Conservation (phyloP, 805 yeast species). For the Ogataea methylovora region DNA sequence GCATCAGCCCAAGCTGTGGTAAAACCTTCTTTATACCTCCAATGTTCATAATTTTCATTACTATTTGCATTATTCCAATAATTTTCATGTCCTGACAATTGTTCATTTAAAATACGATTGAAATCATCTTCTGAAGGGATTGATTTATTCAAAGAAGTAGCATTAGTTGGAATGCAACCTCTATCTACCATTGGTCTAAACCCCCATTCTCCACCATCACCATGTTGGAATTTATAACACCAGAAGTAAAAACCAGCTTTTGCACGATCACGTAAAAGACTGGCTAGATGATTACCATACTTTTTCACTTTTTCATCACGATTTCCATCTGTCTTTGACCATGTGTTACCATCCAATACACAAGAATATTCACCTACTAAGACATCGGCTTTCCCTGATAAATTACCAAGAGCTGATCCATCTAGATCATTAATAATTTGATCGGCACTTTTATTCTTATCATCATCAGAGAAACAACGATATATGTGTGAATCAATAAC, state of each 20-base stretch:
- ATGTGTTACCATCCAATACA: constrained; percentile 69
- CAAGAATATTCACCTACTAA: constrained; percentile 89
- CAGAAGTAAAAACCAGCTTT: constrained; percentile 77
- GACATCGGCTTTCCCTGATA: constrained; percentile 46
- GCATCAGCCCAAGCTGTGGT: constrained; percentile 70
- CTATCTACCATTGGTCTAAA: constrained; percentile 65
- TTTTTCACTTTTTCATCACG: constrained; percentile 50
- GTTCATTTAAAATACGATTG: constrained; percentile 30
- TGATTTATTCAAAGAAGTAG: constrained; percentile 10
- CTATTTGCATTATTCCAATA: constrained; percentile 64
- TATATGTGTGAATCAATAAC: constrained; percentile 82
- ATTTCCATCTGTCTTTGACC: constrained; percentile 43
- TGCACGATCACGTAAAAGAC: constrained; percentile 44
- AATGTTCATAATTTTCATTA: constrained; percentile 65
- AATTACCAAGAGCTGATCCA: constrained; percentile 38
- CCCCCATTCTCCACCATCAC: constrained; percentile 98
- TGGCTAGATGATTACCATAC: constrained; percentile 53
- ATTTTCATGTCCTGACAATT: constrained; percentile 38
- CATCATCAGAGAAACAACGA: constrained; percentile 75
- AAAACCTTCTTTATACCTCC: constrained; percentile 77
- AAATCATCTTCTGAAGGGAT: constrained; percentile 35
- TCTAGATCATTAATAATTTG: constrained; percentile 54
- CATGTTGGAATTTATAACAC: constrained; percentile 82
- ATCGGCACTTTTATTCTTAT: constrained; percentile 56
- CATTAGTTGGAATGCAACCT: constrained; percentile 41